Evolutionary conservation across 78 protist species (phyloP).

Genomic region (Chrysochromulina parva): DNA sequence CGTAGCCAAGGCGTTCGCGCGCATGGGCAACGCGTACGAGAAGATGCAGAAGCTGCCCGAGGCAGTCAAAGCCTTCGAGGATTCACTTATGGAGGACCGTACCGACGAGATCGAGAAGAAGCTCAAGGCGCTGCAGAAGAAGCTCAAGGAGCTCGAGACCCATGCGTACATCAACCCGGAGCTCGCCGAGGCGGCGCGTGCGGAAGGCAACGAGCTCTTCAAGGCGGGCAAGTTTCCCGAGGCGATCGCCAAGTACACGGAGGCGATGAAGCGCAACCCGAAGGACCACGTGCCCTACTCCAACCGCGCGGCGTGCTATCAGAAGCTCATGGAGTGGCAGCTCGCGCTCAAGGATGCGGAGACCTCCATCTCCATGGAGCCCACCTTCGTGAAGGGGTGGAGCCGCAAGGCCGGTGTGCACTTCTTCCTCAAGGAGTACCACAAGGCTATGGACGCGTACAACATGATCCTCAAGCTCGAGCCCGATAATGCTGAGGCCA

Average conservation of each 20-base stretch:
- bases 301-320: slow-evolving; percentile 78
- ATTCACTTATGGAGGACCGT: slow-evolving; percentile 73
- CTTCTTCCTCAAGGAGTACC: slow-evolving; percentile 80
- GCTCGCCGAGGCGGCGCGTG: slow-evolving; percentile 55
- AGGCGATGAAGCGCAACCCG: slow-evolving; percentile 88
- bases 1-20: slow-evolving; percentile 55
- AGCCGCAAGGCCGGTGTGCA: slow-evolving; percentile 67
- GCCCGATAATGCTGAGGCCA: slow-evolving; percentile 58
- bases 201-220: slow-evolving; percentile 83
- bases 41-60: slow-evolving; percentile 45
- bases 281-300: slow-evolving; percentile 66
- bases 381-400: slow-evolving; percentile 71
- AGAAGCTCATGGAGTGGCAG: slow-evolving; percentile 65
- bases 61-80: slow-evolving; percentile 63
- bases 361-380: slow-evolving; percentile 60
- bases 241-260: slow-evolving; percentile 74
- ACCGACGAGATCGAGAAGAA: slow-evolving; percentile 57
- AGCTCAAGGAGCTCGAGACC: slow-evolving; percentile 41
- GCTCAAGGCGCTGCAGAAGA: slow-evolving; percentile 25
- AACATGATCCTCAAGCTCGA: slow-evolving; percentile 66
- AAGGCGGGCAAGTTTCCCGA: slow-evolving; percentile 74
- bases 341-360: slow-evolving; percentile 75
- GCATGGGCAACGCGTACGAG: slow-evolving; percentile 71
- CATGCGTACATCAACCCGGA: slow-evolving; percentile 72
- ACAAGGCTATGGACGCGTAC: slow-evolving; percentile 81